phyloP scores from a whole-genome alignment of 495 filamentous ascomycete species.

The Neurospora sp. region DNA sequence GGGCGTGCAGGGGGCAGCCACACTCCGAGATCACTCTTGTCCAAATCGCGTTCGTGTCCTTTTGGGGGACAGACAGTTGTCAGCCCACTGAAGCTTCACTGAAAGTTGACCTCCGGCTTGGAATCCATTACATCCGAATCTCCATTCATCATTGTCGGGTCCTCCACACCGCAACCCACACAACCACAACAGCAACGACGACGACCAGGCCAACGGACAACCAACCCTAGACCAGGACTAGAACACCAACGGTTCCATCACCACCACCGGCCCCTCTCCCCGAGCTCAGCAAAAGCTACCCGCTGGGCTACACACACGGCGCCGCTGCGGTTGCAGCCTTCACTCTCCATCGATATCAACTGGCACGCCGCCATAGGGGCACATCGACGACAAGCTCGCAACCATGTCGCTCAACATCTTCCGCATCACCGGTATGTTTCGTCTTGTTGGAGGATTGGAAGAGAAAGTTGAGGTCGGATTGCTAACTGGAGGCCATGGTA shows the following conservation, averaged over 20 bases:
- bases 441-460: neutral
- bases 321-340: slow-evolving; percentile 13
- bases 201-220: neutral
- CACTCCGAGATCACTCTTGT: neutral
- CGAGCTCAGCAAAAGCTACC: neutral
- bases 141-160: neutral
- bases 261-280: neutral
- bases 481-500: slow-evolving; percentile 9
- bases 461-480: neutral
- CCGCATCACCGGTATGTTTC: slow-evolving; percentile 62
- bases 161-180: neutral
- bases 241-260: neutral
- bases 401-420: slow-evolving; percentile 73
- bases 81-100: neutral
- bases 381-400: slow-evolving; percentile 7
- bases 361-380: neutral
- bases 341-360: neutral
- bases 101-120: neutral
- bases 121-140: neutral
- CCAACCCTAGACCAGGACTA: slow-evolving; percentile 9
- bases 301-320: slow-evolving; percentile 2
- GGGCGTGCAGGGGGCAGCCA: neutral
- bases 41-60: slow-evolving; percentile 34
- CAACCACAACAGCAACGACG: neutral
- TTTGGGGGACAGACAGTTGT: slow-evolving; percentile 6